Conservation (phyloP, 2,329 filamentous ascomycete genomes). For the Passalora sequoiae region DNA sequence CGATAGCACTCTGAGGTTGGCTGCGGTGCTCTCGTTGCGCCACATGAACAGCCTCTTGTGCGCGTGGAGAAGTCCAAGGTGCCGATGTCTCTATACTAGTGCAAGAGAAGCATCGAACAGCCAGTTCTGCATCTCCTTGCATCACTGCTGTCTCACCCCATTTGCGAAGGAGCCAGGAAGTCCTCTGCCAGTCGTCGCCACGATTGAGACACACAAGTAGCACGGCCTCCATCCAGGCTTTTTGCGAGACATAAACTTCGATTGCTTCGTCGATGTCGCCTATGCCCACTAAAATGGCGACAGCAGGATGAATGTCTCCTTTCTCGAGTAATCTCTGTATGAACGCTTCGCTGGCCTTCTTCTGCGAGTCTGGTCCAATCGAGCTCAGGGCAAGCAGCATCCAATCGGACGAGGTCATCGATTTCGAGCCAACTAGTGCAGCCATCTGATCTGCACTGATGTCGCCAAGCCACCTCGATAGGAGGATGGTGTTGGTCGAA, state of each 20-base stretch:
- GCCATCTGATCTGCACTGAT: slow-evolving; percentile 75
- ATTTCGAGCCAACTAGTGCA: slow-evolving; percentile 66
- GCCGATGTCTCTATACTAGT: slow-evolving; percentile 79
- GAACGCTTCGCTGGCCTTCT: slow-evolving; percentile 85
- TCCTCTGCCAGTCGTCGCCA: slow-evolving; percentile 83
- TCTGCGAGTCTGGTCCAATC: slow-evolving; percentile 71
- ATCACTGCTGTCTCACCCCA: slow-evolving; percentile 92
- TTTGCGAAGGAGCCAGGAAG: slow-evolving; percentile 79
- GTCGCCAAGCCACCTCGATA: slow-evolving; percentile 90
- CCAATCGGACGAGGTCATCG: slow-evolving; percentile 94
- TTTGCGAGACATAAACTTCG: slow-evolving; percentile 90
- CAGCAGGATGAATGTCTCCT: slow-evolving; percentile 85
- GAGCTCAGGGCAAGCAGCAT: slow-evolving; percentile 89
- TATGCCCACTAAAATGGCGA: slow-evolving; percentile 86
- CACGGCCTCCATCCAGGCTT: slow-evolving; percentile 86
- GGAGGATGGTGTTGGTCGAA: slow-evolving; percentile 71
- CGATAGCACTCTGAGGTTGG: slow-evolving; percentile 47
- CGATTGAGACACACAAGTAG: slow-evolving; percentile 79
- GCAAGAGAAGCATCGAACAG: slow-evolving; percentile 89
- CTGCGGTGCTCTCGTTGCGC: slow-evolving; percentile 46
- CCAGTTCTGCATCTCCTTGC: slow-evolving; percentile 80
- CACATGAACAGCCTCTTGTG: slow-evolving; percentile 54
- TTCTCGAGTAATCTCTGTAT: slow-evolving; percentile 84
- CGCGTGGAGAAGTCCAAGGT: slow-evolving; percentile 81
- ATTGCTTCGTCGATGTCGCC: slow-evolving; percentile 92